Conservation (phyloP, 768 basidiomycete species). For the Leccinum disarticulatum region DNA sequence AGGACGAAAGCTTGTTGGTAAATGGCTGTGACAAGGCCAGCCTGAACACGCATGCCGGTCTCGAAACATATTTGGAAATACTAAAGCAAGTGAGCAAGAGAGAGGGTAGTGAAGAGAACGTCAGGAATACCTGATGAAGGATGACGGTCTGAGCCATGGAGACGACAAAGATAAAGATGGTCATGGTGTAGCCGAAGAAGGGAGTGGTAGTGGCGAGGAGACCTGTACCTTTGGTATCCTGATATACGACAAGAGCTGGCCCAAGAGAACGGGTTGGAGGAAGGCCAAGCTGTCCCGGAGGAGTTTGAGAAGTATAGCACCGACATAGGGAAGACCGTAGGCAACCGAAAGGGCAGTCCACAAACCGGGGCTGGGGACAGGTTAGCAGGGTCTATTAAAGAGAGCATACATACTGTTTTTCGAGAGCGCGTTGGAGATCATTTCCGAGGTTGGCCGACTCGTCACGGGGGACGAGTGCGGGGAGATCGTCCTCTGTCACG, state of each 20-base stretch:
- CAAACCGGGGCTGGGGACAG: conserved; percentile 50
- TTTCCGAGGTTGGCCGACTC: conserved; percentile 67
- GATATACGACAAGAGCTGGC: conserved; percentile 76
- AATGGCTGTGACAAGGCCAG: conserved; percentile 81
- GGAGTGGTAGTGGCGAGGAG: conserved; percentile 33
- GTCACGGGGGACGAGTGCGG: conserved; percentile 65
- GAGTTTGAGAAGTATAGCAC: conserved; percentile 68
- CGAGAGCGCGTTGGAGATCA: conserved; percentile 58
- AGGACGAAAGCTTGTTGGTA: conserved; percentile 86
- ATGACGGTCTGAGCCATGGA: conserved; percentile 78
- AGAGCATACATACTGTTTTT: conserved; percentile 55
- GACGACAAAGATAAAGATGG: conserved; percentile 74
- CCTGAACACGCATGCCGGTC: conserved; percentile 92
- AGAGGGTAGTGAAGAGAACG: not conserved
- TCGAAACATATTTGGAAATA: conserved; percentile 85
- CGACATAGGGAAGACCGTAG: conserved; percentile 74
- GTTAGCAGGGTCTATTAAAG: not conserved
- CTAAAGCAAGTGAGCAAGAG: conserved; percentile 32
- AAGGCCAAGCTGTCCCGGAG: conserved; percentile 80
- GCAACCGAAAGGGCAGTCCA: conserved; percentile 74
- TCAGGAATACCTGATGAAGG: conserved; percentile 64
- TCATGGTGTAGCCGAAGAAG: conserved; percentile 74
- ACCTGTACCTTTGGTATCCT: conserved; percentile 40
- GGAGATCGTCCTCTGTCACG: conserved; percentile 88
- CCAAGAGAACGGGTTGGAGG: conserved; percentile 83